Conservation (phyloP, 352 stramenopile genomes). For the Globisporangium spinosum region DNA sequence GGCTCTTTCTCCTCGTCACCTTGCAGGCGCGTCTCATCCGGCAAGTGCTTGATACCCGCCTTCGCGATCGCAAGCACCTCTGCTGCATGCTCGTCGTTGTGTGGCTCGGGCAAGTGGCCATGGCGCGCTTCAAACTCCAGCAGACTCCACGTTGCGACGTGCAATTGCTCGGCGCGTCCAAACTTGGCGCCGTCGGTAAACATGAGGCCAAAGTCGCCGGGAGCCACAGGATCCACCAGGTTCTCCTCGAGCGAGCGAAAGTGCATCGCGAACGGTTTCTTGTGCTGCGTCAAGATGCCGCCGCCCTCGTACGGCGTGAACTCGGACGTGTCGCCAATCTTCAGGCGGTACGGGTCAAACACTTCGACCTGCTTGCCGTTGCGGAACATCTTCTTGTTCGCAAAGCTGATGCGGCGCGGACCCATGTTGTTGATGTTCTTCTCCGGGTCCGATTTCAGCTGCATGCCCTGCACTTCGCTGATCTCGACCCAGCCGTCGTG, state of each 20-base stretch:
- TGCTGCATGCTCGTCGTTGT: conserved; percentile 57
- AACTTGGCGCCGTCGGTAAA: conserved; percentile 87
- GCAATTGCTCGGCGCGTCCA: conserved; percentile 79
- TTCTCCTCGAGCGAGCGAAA: conserved; percentile 78
- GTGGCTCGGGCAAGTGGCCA: conserved; percentile 53
- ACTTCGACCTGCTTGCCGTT: conserved; percentile 85
- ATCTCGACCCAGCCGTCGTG: conserved; percentile 86
- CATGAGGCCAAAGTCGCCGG: conserved; percentile 76
- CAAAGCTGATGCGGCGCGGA: conserved; percentile 71
- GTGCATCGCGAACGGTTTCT: conserved; percentile 72
- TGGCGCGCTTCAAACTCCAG: conserved; percentile 77
- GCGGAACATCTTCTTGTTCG: conserved; percentile 83
- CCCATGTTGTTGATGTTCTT: conserved; percentile 78
- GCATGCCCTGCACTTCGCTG: conserved; percentile 80
- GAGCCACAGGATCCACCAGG: conserved; percentile 58
- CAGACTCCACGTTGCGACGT: conserved; percentile 71
- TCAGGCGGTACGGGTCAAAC: conserved; percentile 78
- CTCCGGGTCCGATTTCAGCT: conserved; percentile 45
- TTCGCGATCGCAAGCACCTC: conserved; percentile 72
- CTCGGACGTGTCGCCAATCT: conserved; percentile 78
- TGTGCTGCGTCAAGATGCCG: conserved; percentile 78
- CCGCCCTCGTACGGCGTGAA: conserved; percentile 81
- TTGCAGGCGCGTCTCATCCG: conserved; percentile 40
- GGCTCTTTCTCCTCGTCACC: conserved; percentile 34
- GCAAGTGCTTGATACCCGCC: conserved; percentile 60